Percentiles rank a stretch among this genome's conserved stretches.
Evolutionary conservation across 1,284 basidiomycete genomes (phyloP).

Genomic region (Fomitopsis pinicola): DNA sequence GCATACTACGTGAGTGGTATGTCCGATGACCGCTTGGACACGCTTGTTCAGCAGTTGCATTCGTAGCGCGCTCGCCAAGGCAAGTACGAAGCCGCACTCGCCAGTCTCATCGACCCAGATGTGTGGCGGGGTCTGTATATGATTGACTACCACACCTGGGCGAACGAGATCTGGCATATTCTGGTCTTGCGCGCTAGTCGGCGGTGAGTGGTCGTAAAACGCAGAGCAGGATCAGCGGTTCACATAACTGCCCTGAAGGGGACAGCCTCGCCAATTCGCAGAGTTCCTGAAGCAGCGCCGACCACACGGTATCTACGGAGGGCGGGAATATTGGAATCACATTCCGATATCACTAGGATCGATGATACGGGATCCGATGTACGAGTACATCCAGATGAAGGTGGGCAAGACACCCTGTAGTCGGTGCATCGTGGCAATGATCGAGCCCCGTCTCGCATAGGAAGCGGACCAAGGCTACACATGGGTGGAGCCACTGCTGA

Average conservation of each 20-base stretch:
- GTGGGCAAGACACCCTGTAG: conserved; percentile 32
- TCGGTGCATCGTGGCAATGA: not conserved
- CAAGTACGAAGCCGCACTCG: conserved; percentile 53
- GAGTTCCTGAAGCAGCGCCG: conserved; percentile 60
- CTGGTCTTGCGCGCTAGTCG: conserved; percentile 63
- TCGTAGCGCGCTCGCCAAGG: conserved; percentile 68
- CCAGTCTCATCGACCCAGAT: conserved; percentile 60
- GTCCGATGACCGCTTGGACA: not conserved
- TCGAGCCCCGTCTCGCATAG: conserved; percentile 20
- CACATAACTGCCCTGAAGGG: conserved; percentile 29
- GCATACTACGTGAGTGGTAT: conserved; percentile 50
- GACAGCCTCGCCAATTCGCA: conserved; percentile 58
- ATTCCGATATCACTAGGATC: conserved; percentile 31
- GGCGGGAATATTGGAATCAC: conserved; percentile 50
- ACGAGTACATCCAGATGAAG: conserved; percentile 58
- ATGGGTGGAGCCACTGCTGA: conserved; percentile 61
- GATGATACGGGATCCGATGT: conserved; percentile 56
- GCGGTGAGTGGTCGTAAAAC: conserved; percentile 38
- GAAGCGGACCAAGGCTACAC: conserved; percentile 53
- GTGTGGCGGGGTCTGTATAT: conserved; percentile 66
- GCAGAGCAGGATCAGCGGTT: too few species aligned
- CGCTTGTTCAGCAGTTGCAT: not conserved
- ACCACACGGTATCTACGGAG: conserved; percentile 46
- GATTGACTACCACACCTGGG: conserved; percentile 65
- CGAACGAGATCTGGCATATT: conserved; percentile 71